Evolutionary conservation across 1,284 basidiomycete genomes (phyloP).

Genomic region (Rugiboletus extremiorientalis): DNA sequence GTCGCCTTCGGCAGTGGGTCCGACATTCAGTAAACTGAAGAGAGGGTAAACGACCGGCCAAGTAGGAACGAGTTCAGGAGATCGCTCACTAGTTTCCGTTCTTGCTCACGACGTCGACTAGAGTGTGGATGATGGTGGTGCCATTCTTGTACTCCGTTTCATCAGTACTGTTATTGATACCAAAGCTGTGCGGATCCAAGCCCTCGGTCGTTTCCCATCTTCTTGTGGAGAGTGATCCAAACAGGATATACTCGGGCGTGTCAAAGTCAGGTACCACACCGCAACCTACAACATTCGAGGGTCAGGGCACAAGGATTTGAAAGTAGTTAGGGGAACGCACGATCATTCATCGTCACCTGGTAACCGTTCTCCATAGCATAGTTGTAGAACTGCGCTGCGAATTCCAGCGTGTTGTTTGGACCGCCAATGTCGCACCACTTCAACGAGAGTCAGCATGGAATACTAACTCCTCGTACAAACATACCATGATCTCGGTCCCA

Average conservation of each 20-base stretch:
- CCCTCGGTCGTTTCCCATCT: constrained; percentile 61
- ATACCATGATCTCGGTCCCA: constrained; percentile 55
- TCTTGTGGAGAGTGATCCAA: constrained; percentile 47
- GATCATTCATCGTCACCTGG: constrained; percentile 58
- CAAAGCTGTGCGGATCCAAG: constrained; percentile 49
- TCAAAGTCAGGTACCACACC: constrained; percentile 50
- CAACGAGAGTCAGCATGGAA: not conserved
- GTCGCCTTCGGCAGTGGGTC: constrained; percentile 53
- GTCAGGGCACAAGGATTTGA: not conserved
- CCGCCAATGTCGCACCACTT: constrained; percentile 65
- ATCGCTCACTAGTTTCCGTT: constrained; percentile 51
- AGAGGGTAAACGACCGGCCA: not conserved
- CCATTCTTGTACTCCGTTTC: constrained; percentile 50
- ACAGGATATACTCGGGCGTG: constrained; percentile 58
- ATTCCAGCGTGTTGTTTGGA: constrained; percentile 47
- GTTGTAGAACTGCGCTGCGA: constrained; percentile 54
- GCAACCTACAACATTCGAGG: constrained; percentile 34
- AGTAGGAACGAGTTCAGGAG: not conserved
- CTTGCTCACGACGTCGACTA: constrained; percentile 57
- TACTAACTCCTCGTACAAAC: not conserved
- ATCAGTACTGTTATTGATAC: constrained; percentile 44
- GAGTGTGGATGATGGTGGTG: constrained; percentile 46
- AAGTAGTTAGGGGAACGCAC: constrained; percentile 26
- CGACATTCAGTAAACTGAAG: constrained; percentile 51
- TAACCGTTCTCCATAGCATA: constrained; percentile 45